These are phyloP conservation scores for Saccharomycopsis sp. DNA, from an alignment of 805 yeast species.

Conservation along the genomic window DNA sequence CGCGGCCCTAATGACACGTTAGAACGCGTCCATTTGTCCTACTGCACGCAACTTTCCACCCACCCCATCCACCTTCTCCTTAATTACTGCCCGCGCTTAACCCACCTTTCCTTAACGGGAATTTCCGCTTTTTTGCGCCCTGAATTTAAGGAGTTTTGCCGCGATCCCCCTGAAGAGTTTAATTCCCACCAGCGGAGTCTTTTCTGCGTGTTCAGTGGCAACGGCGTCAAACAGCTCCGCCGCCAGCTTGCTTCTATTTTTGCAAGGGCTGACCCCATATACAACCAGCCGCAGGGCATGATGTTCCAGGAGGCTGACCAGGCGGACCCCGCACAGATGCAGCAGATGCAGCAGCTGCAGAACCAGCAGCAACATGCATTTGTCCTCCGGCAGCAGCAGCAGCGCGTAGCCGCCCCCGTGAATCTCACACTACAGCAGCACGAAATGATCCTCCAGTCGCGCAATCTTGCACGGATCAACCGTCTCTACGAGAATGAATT, in stretches of 20 bases:
- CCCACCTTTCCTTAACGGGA: conserved; percentile 90
- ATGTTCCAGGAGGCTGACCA: background rate
- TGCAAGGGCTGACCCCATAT: background rate
- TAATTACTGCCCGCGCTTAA: conserved; percentile 74
- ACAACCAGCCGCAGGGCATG: background rate
- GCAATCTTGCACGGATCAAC: background rate
- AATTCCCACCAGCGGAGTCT: conserved; percentile 76
- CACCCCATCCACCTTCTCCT: conserved; percentile 72
- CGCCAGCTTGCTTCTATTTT: conserved; percentile 40
- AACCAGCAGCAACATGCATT: background rate
- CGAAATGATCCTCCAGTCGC: too few relatives aligned
- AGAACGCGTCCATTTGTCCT: conserved; percentile 89
- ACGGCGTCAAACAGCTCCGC: conserved; percentile 74
- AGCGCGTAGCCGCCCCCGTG: too few relatives aligned
- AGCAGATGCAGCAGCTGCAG: background rate
- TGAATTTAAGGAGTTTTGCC: conserved; percentile 80
- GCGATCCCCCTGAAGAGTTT: conserved; percentile 90
- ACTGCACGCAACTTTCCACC: conserved; percentile 74
- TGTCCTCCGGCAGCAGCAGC: background rate
- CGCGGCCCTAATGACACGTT: conserved; percentile 72
- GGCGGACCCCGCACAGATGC: background rate
- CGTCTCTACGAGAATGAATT: background rate
- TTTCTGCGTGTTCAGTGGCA: conserved; percentile 91
- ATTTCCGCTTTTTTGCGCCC: conserved; percentile 81
- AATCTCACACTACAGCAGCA: too few relatives aligned